These are phyloP conservation scores for Ceriops zippeliana DNA, from an alignment of 345 rosid genomes.

Conservation along the genomic window DNA sequence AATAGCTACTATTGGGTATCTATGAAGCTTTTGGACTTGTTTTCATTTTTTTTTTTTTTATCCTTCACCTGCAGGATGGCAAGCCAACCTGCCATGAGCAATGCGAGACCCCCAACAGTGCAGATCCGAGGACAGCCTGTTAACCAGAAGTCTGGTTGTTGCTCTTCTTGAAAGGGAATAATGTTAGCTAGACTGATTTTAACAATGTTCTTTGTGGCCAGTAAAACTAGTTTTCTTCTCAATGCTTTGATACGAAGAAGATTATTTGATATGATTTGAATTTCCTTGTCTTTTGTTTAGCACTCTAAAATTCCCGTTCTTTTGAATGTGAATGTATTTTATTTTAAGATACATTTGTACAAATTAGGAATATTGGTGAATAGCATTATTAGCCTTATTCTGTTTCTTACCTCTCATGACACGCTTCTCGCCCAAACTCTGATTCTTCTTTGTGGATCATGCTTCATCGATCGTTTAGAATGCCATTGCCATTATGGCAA, in stretches of 20 bases:
- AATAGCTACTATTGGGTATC: too few species aligned
- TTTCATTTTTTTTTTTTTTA: background rate
- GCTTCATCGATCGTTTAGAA: background rate
- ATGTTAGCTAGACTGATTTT: constrained; percentile 9
- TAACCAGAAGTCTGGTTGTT: constrained; percentile 62
- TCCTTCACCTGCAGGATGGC: constrained; percentile 50
- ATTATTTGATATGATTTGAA: constrained; percentile 27
- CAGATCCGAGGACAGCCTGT: constrained; percentile 73
- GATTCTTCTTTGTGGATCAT: too few species aligned
- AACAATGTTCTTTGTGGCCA: constrained; percentile 34
- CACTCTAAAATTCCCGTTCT: constrained; percentile 38
- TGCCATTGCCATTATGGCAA: too few species aligned
- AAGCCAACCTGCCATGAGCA: constrained; percentile 67
- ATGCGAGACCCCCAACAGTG: constrained; percentile 62
- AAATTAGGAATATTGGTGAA: constrained; percentile 45
- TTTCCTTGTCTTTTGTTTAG: constrained; percentile 21
- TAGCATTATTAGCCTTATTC: constrained; percentile 24
- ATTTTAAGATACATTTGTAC: constrained; percentile 39
- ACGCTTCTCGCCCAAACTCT: background rate
- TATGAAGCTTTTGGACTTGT: background rate
- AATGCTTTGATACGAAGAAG: constrained; percentile 27
- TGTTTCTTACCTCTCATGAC: background rate
- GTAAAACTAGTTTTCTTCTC: constrained; percentile 40
- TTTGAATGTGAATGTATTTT: constrained; percentile 46
- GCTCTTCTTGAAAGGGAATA: constrained; percentile 44